A percentile compares a stretch with the other conserved stretches of the same genome.
Evolutionary conservation across 805 yeast species (phyloP).

Genomic region (Kuraishia piskuri): DNA sequence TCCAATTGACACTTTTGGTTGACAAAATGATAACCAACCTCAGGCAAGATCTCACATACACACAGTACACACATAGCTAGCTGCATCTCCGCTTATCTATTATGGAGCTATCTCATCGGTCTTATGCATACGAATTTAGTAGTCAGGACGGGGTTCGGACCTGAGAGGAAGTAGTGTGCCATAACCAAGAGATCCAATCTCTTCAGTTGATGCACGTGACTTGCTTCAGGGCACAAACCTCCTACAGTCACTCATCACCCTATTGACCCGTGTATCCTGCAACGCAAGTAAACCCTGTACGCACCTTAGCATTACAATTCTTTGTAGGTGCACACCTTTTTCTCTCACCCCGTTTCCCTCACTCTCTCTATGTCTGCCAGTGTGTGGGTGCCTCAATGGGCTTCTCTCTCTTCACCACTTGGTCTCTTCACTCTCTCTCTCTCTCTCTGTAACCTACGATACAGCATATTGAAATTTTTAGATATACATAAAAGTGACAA

Average conservation of each 20-base stretch:
- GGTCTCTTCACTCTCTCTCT: not conserved
- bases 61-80: too few relatives aligned
- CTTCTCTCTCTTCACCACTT: not conserved
- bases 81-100: too few relatives aligned
- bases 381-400: not conserved
- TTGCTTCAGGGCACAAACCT: not conserved
- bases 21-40: too few relatives aligned
- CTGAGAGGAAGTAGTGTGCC: not conserved
- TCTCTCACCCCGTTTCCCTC: not conserved
- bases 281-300: not conserved
- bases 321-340: not conserved
- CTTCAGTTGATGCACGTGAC: not conserved
- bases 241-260: not conserved
- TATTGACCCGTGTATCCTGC: not conserved
- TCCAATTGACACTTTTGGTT: too few relatives aligned
- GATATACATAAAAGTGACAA: not conserved
- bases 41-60: too few relatives aligned
- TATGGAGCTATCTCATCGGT: too few relatives aligned
- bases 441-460: not conserved
- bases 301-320: not conserved
- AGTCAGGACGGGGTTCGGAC: too few relatives aligned
- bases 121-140: too few relatives aligned
- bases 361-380: not conserved
- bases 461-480: not conserved
- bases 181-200: not conserved